A percentile compares a stretch with the other conserved stretches of the same genome.
phyloP scores from a whole-genome alignment of 1,284 basidiomycete genomes.

The Cryptococcus sp. region DNA sequence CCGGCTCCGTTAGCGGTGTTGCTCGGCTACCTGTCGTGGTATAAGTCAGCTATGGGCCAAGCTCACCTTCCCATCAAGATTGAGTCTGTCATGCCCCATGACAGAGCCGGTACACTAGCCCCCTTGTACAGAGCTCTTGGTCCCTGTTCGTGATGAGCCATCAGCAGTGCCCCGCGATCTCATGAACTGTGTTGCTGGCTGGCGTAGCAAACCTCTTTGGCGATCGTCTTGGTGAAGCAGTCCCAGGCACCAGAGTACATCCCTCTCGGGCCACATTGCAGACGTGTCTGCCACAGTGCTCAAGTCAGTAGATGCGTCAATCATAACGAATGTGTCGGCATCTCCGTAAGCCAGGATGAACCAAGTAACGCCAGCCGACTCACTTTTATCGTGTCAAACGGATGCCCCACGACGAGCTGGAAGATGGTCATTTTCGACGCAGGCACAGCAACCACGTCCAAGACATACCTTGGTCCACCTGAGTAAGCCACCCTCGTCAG shows the following conservation, averaged over 20 bases:
- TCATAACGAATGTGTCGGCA: slow-evolving; percentile 33
- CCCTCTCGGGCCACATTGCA: slow-evolving; percentile 48
- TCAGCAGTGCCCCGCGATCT: neutral
- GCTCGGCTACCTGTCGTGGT: neutral
- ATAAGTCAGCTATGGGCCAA: too few species aligned
- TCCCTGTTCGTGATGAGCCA: slow-evolving; percentile 23
- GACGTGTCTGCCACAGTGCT: slow-evolving; percentile 7
- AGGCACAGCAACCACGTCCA: neutral
- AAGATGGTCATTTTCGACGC: neutral
- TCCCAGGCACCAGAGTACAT: slow-evolving; percentile 45
- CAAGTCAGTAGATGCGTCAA: slow-evolving; percentile 3
- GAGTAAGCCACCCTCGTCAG: neutral
- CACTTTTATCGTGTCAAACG: slow-evolving; percentile 48
- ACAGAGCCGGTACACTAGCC: slow-evolving; percentile 47
- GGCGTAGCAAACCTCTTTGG: slow-evolving; percentile 38
- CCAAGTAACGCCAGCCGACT: slow-evolving; percentile 4
- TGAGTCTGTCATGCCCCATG: slow-evolving; percentile 50
- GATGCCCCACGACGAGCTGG: slow-evolving; percentile 35
- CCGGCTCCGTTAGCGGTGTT: neutral
- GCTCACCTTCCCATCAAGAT: slow-evolving; percentile 49
- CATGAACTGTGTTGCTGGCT: neutral
- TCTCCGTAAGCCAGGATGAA: neutral
- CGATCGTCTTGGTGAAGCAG: slow-evolving; percentile 40
- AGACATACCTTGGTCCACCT: slow-evolving; percentile 31
- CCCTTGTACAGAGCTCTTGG: slow-evolving; percentile 49